Base-by-base conservation (phyloP, 2,329 filamentous ascomycete genomes). In the Monilinia aucupariae region DNA sequence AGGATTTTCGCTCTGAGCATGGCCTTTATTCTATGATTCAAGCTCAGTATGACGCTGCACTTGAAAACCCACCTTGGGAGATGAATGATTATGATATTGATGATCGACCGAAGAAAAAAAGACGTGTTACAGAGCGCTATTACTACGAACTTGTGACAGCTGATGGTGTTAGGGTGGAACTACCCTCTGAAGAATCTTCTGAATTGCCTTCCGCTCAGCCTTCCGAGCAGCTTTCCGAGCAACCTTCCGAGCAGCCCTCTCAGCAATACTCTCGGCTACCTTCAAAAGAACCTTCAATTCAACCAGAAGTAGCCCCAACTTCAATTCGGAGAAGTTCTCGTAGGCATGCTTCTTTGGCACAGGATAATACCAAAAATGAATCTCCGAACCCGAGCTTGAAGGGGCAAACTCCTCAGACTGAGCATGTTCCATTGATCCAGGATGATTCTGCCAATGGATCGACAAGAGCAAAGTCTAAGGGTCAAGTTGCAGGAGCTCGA, bases 1-100 rank as follows among this genome's bases (percentile, higher is more conserved):
- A 88, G 86, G 87, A 90, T 68, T 90, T 90, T 67, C 86, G 87
- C 48, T 89, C 86, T 1, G 83, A 89, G 71, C 85, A 90, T 73
- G 87, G 87, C 1, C 80, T 90, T 0, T 90, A 90, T 74, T 87
- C 87, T 13, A 77, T 90, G 53, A 89, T 90, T 17, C 87, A 89
- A 74, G 81, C 84, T 20, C 84, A 87, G 68, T 86, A 86, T 69
- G 83, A 88, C 66, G 79, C 81, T 45, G 70, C 71, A 17, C 50
- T 72, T 80, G 80, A 56, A 76, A 78, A 68, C 76, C 74, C 67
- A 54, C 74, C 70, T 68, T 70, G 68, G 68, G 71, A 69, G 73
- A 47, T 66, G n/a, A 70, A 72, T 55, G 67, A 69, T 27, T 66
- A 71, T 56, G 72, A 73, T 59, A 72, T 73, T 59, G 72, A 76